Evolutionary conservation across 1,284 basidiomycete species (phyloP).

Genomic region (Leccinum angustisporum): DNA sequence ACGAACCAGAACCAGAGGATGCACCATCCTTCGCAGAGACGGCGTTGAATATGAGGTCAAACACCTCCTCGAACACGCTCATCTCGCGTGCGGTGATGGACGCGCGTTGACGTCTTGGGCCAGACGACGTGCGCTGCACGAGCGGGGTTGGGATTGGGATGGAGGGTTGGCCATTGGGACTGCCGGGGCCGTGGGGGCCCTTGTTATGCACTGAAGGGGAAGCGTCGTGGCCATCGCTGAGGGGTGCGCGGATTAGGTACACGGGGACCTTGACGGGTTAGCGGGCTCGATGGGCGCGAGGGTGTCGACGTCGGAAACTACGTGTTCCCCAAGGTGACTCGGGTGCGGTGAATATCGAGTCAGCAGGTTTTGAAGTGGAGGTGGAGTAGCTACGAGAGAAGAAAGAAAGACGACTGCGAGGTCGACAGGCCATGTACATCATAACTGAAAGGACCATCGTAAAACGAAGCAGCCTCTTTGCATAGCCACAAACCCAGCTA

Average conservation of each 20-base stretch:
- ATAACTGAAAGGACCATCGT: not conserved
- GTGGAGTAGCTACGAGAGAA: not conserved
- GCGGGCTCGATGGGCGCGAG: constrained; percentile 23
- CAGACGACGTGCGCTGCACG: constrained; percentile 15
- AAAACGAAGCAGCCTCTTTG: not conserved
- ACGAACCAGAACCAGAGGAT: constrained; percentile 8
- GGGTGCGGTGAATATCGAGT: constrained; percentile 39
- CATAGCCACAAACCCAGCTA: not conserved
- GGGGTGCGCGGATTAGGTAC: constrained; percentile 14
- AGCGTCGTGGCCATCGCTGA: not conserved
- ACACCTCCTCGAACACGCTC: constrained; percentile 68
- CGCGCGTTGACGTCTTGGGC: constrained; percentile 41
- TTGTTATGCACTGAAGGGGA: not conserved
- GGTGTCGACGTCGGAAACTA: constrained; percentile 47
- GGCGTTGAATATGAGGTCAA: constrained; percentile 66
- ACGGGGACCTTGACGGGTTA: not conserved
- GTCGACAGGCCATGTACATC: not conserved
- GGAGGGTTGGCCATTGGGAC: not conserved
- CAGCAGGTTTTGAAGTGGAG: constrained; percentile 1
- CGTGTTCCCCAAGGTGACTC: constrained; percentile 54
- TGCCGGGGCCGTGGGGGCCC: not conserved
- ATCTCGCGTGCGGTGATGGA: constrained; percentile 68
- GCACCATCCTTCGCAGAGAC: constrained; percentile 38
- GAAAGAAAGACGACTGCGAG: constrained; percentile 4
- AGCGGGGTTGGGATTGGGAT: not conserved